Percentiles rank a stretch among this genome's conserved stretches.
Conservation (phyloP, 1,139 yeast genomes). For the Candida pseudoviswanathii region DNA sequence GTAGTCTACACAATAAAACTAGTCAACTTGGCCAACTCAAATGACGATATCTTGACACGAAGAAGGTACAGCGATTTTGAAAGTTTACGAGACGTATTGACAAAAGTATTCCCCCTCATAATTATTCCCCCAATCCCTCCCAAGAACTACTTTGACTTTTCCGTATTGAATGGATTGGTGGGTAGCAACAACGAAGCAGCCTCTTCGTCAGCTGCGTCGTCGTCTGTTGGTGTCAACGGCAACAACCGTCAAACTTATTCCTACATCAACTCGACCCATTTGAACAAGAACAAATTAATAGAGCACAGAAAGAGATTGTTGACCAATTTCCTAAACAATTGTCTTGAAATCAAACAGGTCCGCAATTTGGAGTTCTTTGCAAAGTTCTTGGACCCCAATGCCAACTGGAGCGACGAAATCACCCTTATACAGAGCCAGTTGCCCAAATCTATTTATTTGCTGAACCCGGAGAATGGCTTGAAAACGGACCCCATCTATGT, state of each 20-base stretch:
- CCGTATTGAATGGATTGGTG: conserved; percentile 39
- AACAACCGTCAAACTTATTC: conserved; percentile 26
- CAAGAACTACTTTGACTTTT: conserved; percentile 60
- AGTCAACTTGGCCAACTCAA: conserved; percentile 29
- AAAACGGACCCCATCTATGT: conserved; percentile 61
- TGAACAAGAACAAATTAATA: conserved; percentile 42
- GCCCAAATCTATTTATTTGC: conserved; percentile 43
- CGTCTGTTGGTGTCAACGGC: conserved; percentile 6
- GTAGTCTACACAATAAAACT: conserved; percentile 78
- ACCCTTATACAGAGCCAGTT: conserved; percentile 39
- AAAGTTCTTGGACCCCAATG: conserved; percentile 81
- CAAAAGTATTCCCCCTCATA: conserved; percentile 76
- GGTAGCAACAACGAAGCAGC: conserved; percentile 13
- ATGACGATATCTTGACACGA: conserved; percentile 56
- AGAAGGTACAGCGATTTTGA: conserved; percentile 94
- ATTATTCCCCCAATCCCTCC: conserved; percentile 95
- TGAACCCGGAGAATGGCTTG: conserved; percentile 61
- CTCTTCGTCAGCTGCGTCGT: conserved; percentile 7
- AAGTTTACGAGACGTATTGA: conserved; percentile 67
- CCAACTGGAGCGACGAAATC: conserved; percentile 69
- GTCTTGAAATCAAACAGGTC: conserved; percentile 59
- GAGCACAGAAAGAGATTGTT: conserved; percentile 77
- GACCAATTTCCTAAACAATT: conserved; percentile 75
- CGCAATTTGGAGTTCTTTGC: conserved; percentile 65
- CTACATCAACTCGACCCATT: conserved; percentile 47